These are phyloP conservation scores for Helichrysum umbraculigerum DNA, from an alignment of 129 eudicot species.

Conservation along the genomic window DNA sequence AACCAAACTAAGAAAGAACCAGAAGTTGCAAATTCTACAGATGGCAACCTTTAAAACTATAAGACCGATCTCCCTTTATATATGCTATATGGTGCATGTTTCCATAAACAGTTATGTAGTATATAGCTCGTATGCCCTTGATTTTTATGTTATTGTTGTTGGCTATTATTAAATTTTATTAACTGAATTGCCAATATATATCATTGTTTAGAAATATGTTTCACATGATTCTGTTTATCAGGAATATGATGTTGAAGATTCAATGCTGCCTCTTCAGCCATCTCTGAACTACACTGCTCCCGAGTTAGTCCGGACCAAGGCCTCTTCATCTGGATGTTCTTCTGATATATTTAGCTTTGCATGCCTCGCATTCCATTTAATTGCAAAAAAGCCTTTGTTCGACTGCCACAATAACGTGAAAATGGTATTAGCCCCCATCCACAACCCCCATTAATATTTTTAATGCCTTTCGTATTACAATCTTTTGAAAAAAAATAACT, in stretches of 20 bases:
- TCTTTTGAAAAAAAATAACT: constrained; percentile 16
- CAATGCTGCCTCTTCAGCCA: constrained; percentile 91
- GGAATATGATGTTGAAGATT: constrained; percentile 99
- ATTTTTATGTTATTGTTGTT: not conserved
- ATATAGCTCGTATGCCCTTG: not conserved
- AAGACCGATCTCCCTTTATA: not conserved
- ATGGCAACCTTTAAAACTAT: not conserved
- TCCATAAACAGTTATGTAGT: not conserved
- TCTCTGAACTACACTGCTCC: constrained; percentile 96
- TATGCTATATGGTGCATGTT: constrained; percentile 4
- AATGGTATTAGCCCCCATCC: constrained; percentile 58
- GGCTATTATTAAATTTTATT: not conserved
- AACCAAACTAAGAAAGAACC: not conserved
- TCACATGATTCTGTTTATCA: constrained; percentile 43
- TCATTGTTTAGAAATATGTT: constrained; percentile 19
- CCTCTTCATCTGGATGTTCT: constrained; percentile 64
- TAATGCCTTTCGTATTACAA: constrained; percentile 16
- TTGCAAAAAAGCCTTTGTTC: constrained; percentile 86
- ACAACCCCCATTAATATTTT: not conserved
- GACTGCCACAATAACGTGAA: constrained; percentile 98
- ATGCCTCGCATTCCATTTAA: constrained; percentile 88
- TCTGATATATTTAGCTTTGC: constrained; percentile 95
- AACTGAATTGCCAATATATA: constrained; percentile 12
- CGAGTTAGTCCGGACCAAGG: constrained; percentile 77
- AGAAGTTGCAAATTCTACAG: not conserved